These are phyloP conservation scores for Coix lacrymajobi DNA, from an alignment of 176 grass and related monocot species.

Conservation along the genomic window DNA sequence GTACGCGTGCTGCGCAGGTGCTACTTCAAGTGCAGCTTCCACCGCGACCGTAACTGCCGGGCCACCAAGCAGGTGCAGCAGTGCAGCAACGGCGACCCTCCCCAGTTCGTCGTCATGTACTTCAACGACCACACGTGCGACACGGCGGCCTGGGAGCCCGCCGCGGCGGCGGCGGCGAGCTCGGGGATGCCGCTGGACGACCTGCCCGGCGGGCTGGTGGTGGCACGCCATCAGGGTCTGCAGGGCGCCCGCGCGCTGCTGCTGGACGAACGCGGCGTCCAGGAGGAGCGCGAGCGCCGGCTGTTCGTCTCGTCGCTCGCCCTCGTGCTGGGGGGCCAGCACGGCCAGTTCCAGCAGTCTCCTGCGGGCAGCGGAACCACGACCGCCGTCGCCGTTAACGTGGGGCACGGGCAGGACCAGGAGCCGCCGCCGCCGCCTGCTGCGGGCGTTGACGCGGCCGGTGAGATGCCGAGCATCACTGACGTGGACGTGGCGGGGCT, in stretches of 20 bases:
- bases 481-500: not conserved
- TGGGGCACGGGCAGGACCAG: not conserved
- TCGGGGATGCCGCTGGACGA: not conserved
- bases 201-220: not conserved
- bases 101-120: slow-evolving; percentile 41
- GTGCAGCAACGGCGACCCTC: slow-evolving; percentile 21
- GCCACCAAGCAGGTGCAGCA: slow-evolving; percentile 66
- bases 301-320: slow-evolving; percentile 41
- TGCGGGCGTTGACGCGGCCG: not conserved
- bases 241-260: not conserved
- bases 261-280: not conserved
- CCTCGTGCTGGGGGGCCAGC: slow-evolving; percentile 23
- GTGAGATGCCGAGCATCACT: not conserved
- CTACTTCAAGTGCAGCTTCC: slow-evolving; percentile 63
- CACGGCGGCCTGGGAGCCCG: not conserved
- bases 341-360: not conserved
- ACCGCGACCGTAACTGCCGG: slow-evolving; percentile 43
- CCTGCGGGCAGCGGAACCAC: not conserved
- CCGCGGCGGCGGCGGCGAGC: not conserved
- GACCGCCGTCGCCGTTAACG: not conserved
- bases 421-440: not conserved
- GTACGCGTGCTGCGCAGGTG: slow-evolving; percentile 39
- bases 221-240: not conserved
- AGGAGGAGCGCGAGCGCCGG: slow-evolving; percentile 39
- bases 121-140: slow-evolving; percentile 54